phyloP scores from a whole-genome alignment of 2,329 filamentous ascomycete genomes.

The Pseudohalonectria lignicola region DNA sequence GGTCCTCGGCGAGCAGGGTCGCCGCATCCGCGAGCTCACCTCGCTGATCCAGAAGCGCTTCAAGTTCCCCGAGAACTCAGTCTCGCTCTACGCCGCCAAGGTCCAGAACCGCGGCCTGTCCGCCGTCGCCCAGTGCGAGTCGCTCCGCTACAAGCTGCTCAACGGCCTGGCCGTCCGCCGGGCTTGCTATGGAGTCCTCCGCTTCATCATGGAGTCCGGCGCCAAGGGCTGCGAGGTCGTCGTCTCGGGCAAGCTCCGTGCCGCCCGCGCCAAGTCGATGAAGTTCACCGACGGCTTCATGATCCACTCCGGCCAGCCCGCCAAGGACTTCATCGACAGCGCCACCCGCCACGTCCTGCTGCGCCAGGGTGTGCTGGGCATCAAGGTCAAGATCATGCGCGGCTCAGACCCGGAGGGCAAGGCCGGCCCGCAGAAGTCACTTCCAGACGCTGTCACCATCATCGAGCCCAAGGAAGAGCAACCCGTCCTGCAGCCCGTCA shows the following conservation, averaged over 20 bases:
- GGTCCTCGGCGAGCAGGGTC: slow-evolving; percentile 98
- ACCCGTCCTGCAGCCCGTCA: slow-evolving; percentile 86
- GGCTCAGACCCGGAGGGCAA: slow-evolving; percentile 99
- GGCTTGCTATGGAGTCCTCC: slow-evolving; percentile 99
- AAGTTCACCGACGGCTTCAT: slow-evolving; percentile 99
- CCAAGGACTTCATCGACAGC: slow-evolving; percentile 98
- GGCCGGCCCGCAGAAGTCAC: slow-evolving; percentile 90
- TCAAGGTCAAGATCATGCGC: slow-evolving; percentile 99
- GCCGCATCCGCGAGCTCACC: slow-evolving; percentile 99
- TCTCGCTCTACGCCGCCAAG: slow-evolving; percentile 99
- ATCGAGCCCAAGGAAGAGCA: slow-evolving; percentile 99
- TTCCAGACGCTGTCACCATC: slow-evolving; percentile 97
- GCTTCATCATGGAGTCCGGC: slow-evolving; percentile 99
- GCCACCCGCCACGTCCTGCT: slow-evolving; percentile 99
- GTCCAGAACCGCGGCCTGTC: slow-evolving; percentile 99
- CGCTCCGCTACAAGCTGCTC: slow-evolving; percentile 99
- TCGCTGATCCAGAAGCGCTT: slow-evolving; percentile 99
- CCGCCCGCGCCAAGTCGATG: slow-evolving; percentile 99
- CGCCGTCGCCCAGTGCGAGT: slow-evolving; percentile 99
- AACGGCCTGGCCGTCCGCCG: slow-evolving; percentile 98
- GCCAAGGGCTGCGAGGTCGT: slow-evolving; percentile 99
- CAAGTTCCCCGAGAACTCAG: slow-evolving; percentile 99
- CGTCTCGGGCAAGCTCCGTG: slow-evolving; percentile 97
- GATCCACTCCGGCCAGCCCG: slow-evolving; percentile 99
- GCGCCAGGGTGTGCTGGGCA: slow-evolving; percentile 98